phyloP scores from a whole-genome alignment of 169 alveolate genomes.

The Cryptosporidium muris region DNA sequence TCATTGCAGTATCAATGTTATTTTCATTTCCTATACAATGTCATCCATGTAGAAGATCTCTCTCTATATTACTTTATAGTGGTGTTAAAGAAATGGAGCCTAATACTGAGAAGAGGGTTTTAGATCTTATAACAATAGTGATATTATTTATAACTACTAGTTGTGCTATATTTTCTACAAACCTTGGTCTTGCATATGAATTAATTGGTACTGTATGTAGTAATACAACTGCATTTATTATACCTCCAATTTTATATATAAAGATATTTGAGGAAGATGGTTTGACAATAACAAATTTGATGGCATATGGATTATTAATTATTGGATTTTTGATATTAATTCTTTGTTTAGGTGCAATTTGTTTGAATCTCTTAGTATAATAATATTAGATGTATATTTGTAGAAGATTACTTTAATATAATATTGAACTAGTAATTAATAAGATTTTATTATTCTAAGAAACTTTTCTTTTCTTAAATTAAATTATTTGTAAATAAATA shows the following conservation, averaged over 20 bases:
- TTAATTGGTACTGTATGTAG: slow-evolving; percentile 70
- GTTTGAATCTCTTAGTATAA: slow-evolving; percentile 3
- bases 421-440: neutral
- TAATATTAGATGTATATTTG: neutral
- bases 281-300: slow-evolving; percentile 17
- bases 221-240: slow-evolving; percentile 66
- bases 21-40: slow-evolving; percentile 72
- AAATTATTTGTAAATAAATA: neutral
- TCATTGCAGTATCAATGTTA: slow-evolving; percentile 69
- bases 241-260: slow-evolving; percentile 67
- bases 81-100: slow-evolving; percentile 71
- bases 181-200: slow-evolving; percentile 68
- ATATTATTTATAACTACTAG: slow-evolving; percentile 28
- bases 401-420: neutral
- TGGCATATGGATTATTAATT: slow-evolving; percentile 20
- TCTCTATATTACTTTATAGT: slow-evolving; percentile 50
- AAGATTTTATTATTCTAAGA: neutral
- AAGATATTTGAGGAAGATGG: slow-evolving; percentile 50
- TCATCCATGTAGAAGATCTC: slow-evolving; percentile 72
- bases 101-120: slow-evolving; percentile 41
- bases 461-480: neutral
- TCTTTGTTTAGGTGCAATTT: slow-evolving; percentile 48
- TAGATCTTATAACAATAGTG: slow-evolving; percentile 34
- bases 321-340: slow-evolving; percentile 29
- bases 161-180: slow-evolving; percentile 59